Evolutionary conservation across 1,284 basidiomycete species (phyloP), one percentile per base, ranked within the genome.

Genomic region (Pterulicium gracile): DNA sequence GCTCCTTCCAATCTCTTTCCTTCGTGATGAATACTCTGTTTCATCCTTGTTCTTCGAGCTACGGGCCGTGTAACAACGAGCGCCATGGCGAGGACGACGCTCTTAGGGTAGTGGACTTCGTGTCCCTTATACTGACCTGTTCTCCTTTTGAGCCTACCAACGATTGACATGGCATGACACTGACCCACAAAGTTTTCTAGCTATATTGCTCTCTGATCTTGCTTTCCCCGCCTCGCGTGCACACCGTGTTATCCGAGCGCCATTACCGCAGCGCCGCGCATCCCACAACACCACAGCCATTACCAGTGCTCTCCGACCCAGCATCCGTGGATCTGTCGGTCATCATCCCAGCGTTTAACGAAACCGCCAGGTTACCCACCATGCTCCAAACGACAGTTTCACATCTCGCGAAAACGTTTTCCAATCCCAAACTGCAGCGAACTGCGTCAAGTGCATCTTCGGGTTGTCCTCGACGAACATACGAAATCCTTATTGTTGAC

Each of bases 21-120:
- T 45, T 35, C 50, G 61, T 65, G 84, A 87, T 86, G 84, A 85
- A 55, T 61, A 61, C 71, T 10, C 68, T 67, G 49, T 62, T 75
- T 85, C 85, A 88, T 88, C 84, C 85, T 88, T 88, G 84, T 88
- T 88, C 84, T 87, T 82, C 69, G 84, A 88, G 79, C 67, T 59
- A 57, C 65, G 78, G 79, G 84, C 69, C 60, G 50, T 62, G 60
- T 54, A 44, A 50, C 55, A 64, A 51, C 59, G 62, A 56, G 73
- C 81, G 83, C 75, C 69, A 67, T 60, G 65, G 66, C 70, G 62
- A 73, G 53, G 84, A 84, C 78, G 85, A 87, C 50, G 67, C 50
- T 44, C 50, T 53, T 58, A 68, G 78, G 75, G 73, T 69, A 59
- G 66, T 69, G 64, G 57, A 44, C 49, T 49, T 51, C 51, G 57